Base-by-base conservation (phyloP, 768 basidiomycete species). In the Trametes cingulata region DNA sequence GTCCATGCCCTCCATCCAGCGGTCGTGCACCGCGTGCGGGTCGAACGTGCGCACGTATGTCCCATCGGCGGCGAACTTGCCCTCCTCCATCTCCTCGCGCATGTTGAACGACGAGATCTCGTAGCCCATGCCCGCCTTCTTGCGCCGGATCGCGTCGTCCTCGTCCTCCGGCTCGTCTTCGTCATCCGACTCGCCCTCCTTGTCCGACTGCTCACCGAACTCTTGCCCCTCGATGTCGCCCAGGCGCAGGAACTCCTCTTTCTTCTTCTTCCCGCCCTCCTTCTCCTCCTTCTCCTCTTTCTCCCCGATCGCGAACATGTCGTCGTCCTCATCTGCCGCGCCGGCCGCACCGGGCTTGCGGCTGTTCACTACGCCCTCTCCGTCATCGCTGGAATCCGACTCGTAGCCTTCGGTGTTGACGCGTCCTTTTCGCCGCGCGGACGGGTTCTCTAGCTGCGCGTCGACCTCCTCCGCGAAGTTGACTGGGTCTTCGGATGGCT, bases 161-260 rank as follows among this genome's bases (percentile, higher is more conserved):
- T 95, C 90, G 69, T 94, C 83, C 62, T 77, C 78, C 6, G 76
- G 78, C 55, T 80, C 83, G 68, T 77, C 81, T 33, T 77, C 79
- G 0, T 79, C 80, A 1, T 76, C 80, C 15, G 72, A 77, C 0
- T 75, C 83, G 42, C 29, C 56, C 0, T 76, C 80, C 17, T 71
- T 76, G 0, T 76, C 85, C 0, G 77, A 76, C 13, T 62, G 72
- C 39, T 76, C 77, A 24, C 77, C 83, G 66, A 99, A 98, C 70
- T 95, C 95, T 72, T 99, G 97, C 0, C 97, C 97, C 73, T 98
- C 95, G 68, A 98, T 96, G 71, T 99, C 96, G 7, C 93, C 93
- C 17, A 98, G 77, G 49, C 91, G 82, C 73, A 99, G 76, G 71
- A 82, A 97, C 69, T 86, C 85, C 63, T 86, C 82, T 69, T 85